Evolutionary conservation across 2,329 filamentous ascomycete species (phyloP).

Genomic region (Paecilomyces variotii): DNA sequence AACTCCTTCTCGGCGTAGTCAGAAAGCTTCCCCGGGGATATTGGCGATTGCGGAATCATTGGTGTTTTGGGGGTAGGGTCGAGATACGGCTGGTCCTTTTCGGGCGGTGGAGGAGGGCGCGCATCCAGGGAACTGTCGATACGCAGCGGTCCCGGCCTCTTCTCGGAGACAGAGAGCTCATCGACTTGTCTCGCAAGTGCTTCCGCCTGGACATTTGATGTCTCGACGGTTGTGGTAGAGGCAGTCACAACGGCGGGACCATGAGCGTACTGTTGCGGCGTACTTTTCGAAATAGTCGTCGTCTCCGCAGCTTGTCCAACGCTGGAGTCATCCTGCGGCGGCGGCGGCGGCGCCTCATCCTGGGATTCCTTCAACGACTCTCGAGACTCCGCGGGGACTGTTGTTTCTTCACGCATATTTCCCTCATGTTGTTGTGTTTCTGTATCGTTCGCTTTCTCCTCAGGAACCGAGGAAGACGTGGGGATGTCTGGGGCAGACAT

Average conservation of each 20-base stretch:
- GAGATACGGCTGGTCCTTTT: slow-evolving; percentile 46
- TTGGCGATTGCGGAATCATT: slow-evolving; percentile 32
- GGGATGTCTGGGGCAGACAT: slow-evolving; percentile 25
- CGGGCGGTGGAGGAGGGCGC: slow-evolving; percentile 40
- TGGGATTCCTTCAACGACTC: not conserved
- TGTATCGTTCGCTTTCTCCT: slow-evolving; percentile 7
- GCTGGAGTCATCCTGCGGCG: not conserved
- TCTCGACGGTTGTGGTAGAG: slow-evolving; percentile 2
- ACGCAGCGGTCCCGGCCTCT: slow-evolving; percentile 10
- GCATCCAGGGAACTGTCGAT: slow-evolving; percentile 4
- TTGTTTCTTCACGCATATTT: not conserved
- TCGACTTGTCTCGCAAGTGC: slow-evolving; percentile 22
- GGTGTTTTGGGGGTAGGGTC: slow-evolving; percentile 42
- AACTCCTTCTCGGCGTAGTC: slow-evolving; percentile 33
- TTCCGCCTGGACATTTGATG: slow-evolving; percentile 11
- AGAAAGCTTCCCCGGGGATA: slow-evolving; percentile 23
- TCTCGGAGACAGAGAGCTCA: slow-evolving; percentile 22
- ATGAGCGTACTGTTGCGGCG: not conserved
- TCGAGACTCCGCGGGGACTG: not conserved
- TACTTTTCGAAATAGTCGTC: not conserved
- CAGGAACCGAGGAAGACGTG: slow-evolving; percentile 15
- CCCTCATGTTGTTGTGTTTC: not conserved
- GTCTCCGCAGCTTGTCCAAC: not conserved
- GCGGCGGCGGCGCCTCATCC: not conserved
- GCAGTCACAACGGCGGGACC: not conserved